Evolutionary conservation across 2,329 filamentous ascomycete species (phyloP).

Genomic region (Fusarium sp.): DNA sequence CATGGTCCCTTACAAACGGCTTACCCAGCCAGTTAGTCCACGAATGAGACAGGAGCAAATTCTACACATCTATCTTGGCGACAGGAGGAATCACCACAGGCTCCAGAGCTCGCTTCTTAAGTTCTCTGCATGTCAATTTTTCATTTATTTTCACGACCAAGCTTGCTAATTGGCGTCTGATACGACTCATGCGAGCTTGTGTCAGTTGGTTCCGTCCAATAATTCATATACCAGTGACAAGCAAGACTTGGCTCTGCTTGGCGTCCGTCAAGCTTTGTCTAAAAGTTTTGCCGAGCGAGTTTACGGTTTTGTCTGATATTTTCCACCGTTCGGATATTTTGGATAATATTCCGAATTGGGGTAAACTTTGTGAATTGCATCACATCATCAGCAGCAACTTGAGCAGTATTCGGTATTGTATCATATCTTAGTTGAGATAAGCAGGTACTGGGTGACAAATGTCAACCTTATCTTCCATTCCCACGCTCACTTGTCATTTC

Average conservation of each 20-base stretch:
- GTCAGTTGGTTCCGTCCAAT: conserved; percentile 22
- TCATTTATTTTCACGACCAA: not conserved
- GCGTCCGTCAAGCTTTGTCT: conserved; percentile 9
- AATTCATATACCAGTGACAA: conserved; percentile 3
- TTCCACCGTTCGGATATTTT: conserved; percentile 29
- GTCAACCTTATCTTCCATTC: not conserved
- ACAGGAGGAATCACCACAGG: not conserved
- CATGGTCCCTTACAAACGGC: conserved; percentile 17
- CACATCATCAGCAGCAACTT: not conserved
- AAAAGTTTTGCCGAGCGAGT: conserved; percentile 20
- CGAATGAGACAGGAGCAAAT: conserved; percentile 25
- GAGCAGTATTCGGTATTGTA: not conserved
- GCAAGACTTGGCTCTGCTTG: conserved; percentile 24
- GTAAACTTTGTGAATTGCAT: not conserved
- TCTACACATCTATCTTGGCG: conserved; percentile 1
- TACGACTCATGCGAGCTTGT: conserved; percentile 1
- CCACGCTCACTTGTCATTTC: conserved; percentile 40
- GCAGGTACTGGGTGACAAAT: not conserved
- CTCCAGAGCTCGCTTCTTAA: conserved; percentile 4
- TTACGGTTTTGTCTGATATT: not conserved
- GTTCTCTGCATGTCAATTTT: not conserved
- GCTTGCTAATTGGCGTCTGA: conserved; percentile 1
- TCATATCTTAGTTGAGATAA: not conserved
- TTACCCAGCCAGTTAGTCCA: conserved; percentile 27
- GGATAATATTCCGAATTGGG: not conserved